Conservation (phyloP, 768 basidiomycete genomes). For the Boletus sp. region DNA sequence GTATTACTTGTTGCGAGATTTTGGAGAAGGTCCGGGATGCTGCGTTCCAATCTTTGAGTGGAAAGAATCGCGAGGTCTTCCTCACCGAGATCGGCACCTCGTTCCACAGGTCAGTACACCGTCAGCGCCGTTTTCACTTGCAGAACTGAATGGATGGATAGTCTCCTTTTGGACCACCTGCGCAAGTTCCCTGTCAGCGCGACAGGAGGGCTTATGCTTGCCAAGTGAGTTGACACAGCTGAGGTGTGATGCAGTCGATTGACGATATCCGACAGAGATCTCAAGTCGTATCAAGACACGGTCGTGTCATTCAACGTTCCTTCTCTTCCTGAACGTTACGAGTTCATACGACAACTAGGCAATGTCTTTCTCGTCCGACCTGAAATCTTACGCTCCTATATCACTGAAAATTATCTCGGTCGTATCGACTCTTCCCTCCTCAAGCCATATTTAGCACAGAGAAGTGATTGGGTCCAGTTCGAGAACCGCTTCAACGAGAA, state of each 20-base stretch:
- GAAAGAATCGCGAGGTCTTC: conserved; percentile 91
- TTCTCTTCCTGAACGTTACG: conserved; percentile 89
- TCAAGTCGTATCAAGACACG: conserved; percentile 93
- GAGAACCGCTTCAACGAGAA: conserved; percentile 74
- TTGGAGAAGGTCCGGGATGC: conserved; percentile 79
- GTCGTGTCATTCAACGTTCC: conserved; percentile 80
- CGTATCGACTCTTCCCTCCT: conserved; percentile 84
- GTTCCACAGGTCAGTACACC: conserved; percentile 71
- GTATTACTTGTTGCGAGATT: conserved; percentile 77
- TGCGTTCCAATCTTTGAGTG: conserved; percentile 73
- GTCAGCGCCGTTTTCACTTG: neutral
- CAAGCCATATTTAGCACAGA: conserved; percentile 85
- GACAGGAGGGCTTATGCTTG: conserved; percentile 95
- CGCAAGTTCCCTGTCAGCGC: conserved; percentile 96
- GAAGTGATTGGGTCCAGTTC: conserved; percentile 88
- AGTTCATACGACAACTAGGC: conserved; percentile 95
- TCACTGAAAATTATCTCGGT: conserved; percentile 90
- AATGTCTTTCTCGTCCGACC: conserved; percentile 96
- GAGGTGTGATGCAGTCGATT: neutral
- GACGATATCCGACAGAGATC: conserved; percentile 56
- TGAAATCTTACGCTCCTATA: conserved; percentile 92
- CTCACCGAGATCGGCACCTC: conserved; percentile 90
- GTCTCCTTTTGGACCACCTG: conserved; percentile 89
- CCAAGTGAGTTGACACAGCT: conserved; percentile 68
- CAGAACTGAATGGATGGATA: conserved; percentile 30